A percentile compares a stretch with the other conserved stretches of the same genome.
Conservation (phyloP, 768 basidiomycete species). For the Lactarius psammicola region DNA sequence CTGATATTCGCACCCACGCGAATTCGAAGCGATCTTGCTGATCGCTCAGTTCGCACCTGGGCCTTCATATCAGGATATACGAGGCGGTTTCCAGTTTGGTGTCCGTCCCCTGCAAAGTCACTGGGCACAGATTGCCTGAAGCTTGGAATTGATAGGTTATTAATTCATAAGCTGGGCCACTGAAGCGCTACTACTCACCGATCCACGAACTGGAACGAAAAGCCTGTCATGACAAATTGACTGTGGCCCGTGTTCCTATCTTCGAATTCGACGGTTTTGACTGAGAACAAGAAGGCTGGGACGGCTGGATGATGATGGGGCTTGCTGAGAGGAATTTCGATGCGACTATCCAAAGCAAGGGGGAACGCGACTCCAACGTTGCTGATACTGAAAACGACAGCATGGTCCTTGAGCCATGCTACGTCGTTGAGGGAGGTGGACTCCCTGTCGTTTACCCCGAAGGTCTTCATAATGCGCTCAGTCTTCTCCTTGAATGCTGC, state of each 20-base stretch:
- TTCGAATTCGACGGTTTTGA: slow-evolving; percentile 69
- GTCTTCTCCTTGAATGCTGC: slow-evolving; percentile 83
- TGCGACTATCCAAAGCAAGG: slow-evolving; percentile 58
- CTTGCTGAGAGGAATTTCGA: slow-evolving; percentile 48
- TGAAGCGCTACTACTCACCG: slow-evolving; percentile 47
- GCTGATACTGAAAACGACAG: slow-evolving; percentile 52
- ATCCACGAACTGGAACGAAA: slow-evolving; percentile 85
- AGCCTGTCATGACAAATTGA: slow-evolving; percentile 62
- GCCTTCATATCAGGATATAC: slow-evolving; percentile 81
- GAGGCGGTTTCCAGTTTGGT: slow-evolving; percentile 68
- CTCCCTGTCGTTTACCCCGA: slow-evolving; percentile 61
- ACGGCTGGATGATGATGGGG: slow-evolving; percentile 46
- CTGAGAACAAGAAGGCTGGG: slow-evolving; percentile 83
- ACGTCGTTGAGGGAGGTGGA: slow-evolving; percentile 34
- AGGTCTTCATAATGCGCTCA: slow-evolving; percentile 65
- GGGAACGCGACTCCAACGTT: slow-evolving; percentile 92
- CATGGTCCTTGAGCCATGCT: slow-evolving; percentile 57
- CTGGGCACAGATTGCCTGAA: slow-evolving; percentile 71
- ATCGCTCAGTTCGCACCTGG: slow-evolving; percentile 57
- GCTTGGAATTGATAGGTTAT: slow-evolving; percentile 39
- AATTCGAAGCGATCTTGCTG: slow-evolving; percentile 49
- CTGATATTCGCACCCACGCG: slow-evolving; percentile 69
- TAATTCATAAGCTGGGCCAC: slow-evolving; percentile 8
- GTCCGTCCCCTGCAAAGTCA: slow-evolving; percentile 70
- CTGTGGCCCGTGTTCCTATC: slow-evolving; percentile 78